phyloP scores from a whole-genome alignment of 2,329 filamentous ascomycete species.

The Colletotrichum sansevieriae region DNA sequence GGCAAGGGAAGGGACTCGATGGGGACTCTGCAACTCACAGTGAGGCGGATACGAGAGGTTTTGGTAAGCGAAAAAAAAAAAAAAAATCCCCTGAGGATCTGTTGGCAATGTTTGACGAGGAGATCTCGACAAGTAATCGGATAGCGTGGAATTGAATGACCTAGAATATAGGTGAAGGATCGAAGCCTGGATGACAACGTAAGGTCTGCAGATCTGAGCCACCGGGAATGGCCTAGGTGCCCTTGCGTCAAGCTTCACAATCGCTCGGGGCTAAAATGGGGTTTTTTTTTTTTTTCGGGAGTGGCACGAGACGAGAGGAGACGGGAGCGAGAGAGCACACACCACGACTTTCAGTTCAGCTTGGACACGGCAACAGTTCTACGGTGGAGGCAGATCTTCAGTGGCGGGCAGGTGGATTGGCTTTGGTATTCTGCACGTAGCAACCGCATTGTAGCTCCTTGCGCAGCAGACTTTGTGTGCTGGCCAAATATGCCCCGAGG shows the following conservation, averaged over 20 bases:
- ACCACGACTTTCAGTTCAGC: constrained; percentile 3
- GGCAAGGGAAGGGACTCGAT: constrained; percentile 5
- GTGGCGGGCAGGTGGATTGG: background rate
- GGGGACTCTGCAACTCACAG: constrained; percentile 30
- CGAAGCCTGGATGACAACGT: constrained; percentile 42
- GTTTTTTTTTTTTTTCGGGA: constrained; percentile 21
- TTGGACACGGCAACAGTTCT: constrained; percentile 2
- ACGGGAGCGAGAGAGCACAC: constrained; percentile 14
- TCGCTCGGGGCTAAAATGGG: constrained; percentile 39
- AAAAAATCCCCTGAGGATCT: constrained; percentile 12
- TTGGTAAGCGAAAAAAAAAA: constrained; percentile 21
- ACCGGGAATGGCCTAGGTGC: constrained; percentile 39
- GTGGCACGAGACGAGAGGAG: constrained; percentile 21
- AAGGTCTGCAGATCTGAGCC: constrained; percentile 43
- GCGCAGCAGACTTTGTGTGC: constrained; percentile 33
- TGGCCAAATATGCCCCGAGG: constrained; percentile 36
- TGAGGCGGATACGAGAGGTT: background rate
- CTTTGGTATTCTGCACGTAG: background rate
- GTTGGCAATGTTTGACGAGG: constrained; percentile 35
- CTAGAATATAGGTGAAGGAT: constrained; percentile 40
- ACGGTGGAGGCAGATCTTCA: background rate
- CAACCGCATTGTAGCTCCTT: constrained; percentile 20
- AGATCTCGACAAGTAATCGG: constrained; percentile 28
- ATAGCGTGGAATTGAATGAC: constrained; percentile 36
- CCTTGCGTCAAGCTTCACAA: constrained; percentile 39